A percentile compares a stretch with the other conserved stretches of the same genome.
phyloP scores from a whole-genome alignment of 495 filamentous ascomycete species.

The Hypoxylon subgilvum region DNA sequence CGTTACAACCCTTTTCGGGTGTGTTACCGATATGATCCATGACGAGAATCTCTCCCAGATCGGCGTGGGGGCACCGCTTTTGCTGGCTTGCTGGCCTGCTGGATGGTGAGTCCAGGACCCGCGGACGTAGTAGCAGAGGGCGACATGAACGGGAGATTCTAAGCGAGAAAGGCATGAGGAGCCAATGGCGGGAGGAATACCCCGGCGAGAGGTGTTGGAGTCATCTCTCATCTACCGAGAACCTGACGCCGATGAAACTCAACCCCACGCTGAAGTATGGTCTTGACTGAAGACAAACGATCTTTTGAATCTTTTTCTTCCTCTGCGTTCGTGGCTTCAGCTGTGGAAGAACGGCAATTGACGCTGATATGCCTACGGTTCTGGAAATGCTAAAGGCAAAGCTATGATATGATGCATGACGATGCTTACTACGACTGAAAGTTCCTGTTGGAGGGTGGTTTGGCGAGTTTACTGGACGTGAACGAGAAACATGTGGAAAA shows the following conservation, averaged over 20 bases:
- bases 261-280: slow-evolving; percentile 10
- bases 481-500: neutral
- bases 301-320: neutral
- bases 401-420: neutral
- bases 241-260: slow-evolving; percentile 21
- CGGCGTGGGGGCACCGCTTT: slow-evolving; percentile 26
- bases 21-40: slow-evolving; percentile 34
- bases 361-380: neutral
- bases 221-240: slow-evolving; percentile 24
- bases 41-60: slow-evolving; percentile 19
- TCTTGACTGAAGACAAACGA: neutral
- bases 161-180: neutral
- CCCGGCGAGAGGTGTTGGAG: slow-evolving; percentile 9
- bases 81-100: neutral
- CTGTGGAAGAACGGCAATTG: neutral
- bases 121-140: slow-evolving; percentile 1
- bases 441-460: neutral
- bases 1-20: slow-evolving; percentile 25
- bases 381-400: neutral
- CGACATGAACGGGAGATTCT: slow-evolving; percentile 5
- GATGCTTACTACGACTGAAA: slow-evolving; percentile 20
- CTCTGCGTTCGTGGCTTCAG: neutral
- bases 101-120: no score
- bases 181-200: slow-evolving; percentile 11
- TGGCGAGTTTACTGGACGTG: slow-evolving; percentile 1